Conservation (phyloP, 495 filamentous ascomycete genomes). For the Penicillium atrosanguineum region DNA sequence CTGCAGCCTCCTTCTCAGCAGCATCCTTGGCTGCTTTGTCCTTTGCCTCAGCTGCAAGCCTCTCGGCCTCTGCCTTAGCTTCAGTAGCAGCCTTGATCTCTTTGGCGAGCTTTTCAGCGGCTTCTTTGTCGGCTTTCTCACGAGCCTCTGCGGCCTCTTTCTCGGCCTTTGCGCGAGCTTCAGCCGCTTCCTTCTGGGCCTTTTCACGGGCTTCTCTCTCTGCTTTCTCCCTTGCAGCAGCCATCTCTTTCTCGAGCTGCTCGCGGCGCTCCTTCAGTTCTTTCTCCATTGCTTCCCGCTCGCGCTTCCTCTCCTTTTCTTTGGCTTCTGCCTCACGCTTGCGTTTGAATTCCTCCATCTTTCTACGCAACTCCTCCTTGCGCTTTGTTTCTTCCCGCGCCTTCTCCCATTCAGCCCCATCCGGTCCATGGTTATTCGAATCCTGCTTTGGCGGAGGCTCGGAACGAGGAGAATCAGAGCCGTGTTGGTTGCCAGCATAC, state of each 20-base stretch:
- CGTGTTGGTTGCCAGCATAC: constrained; percentile 38
- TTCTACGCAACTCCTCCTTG: constrained; percentile 50
- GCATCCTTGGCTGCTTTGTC: constrained; percentile 38
- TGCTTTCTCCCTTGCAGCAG: constrained; percentile 42
- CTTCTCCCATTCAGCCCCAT: constrained; percentile 62
- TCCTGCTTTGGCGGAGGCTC: constrained; percentile 23
- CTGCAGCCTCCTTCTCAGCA: constrained; percentile 45
- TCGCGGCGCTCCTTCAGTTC: constrained; percentile 48
- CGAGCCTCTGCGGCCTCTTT: constrained; percentile 37
- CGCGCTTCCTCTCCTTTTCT: constrained; percentile 43
- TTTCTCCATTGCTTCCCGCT: constrained; percentile 51
- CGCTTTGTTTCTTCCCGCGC: constrained; percentile 65
- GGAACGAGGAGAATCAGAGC: constrained; percentile 12
- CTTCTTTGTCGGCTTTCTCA: constrained; percentile 37
- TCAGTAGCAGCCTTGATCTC: constrained; percentile 30
- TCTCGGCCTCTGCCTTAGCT: constrained; percentile 36
- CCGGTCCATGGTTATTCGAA: constrained; percentile 17
- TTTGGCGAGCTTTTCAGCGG: constrained; percentile 14
- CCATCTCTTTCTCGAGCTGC: constrained; percentile 48
- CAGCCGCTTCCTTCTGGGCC: constrained; percentile 35
- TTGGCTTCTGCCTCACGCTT: constrained; percentile 41
- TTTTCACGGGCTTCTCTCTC: constrained; percentile 46
- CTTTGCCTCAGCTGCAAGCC: constrained; percentile 40
- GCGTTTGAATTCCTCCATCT: constrained; percentile 62
- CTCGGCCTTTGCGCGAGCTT: constrained; percentile 33